A percentile compares a stretch with the other conserved stretches of the same genome.
These are phyloP conservation scores for Helicostylum pulchrum DNA, from an alignment of 192 early-diverging fungal species.

Conservation along the genomic window DNA sequence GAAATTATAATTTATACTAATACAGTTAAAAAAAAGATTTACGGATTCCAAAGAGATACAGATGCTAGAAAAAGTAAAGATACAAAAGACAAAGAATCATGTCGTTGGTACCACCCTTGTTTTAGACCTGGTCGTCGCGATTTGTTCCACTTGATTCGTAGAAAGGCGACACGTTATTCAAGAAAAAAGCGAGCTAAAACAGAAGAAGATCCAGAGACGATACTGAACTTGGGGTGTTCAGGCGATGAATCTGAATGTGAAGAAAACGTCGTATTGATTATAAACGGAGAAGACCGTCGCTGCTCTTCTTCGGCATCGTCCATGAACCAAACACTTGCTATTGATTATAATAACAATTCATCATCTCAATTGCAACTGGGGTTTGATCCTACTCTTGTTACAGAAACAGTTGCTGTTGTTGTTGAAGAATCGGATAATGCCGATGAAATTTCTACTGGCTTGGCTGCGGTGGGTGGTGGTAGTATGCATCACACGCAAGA, in stretches of 20 bases:
- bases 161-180: conserved; percentile 33
- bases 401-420: no score
- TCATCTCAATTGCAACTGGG: conserved; percentile 16
- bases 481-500: no score
- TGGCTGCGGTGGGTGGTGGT: no score
- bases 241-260: conserved; percentile 8
- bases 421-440: no score
- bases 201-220: conserved; percentile 18
- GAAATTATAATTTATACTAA: not conserved
- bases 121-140: conserved; percentile 42
- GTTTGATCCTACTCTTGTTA: not conserved
- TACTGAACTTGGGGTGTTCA: conserved; percentile 16
- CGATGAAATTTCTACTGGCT: no score
- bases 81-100: conserved; percentile 40
- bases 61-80: conserved; percentile 49
- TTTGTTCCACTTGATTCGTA: conserved; percentile 38
- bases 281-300: not conserved
- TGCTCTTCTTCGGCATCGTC: conserved; percentile 9
- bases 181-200: conserved; percentile 16
- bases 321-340: not conserved
- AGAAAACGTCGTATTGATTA: not conserved
- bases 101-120: conserved; percentile 44
- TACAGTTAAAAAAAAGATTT: conserved; percentile 42
- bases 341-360: not conserved
- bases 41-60: conserved; percentile 48